Conservation (phyloP, 805 yeast genomes). For the Nakazawaea peltata region DNA sequence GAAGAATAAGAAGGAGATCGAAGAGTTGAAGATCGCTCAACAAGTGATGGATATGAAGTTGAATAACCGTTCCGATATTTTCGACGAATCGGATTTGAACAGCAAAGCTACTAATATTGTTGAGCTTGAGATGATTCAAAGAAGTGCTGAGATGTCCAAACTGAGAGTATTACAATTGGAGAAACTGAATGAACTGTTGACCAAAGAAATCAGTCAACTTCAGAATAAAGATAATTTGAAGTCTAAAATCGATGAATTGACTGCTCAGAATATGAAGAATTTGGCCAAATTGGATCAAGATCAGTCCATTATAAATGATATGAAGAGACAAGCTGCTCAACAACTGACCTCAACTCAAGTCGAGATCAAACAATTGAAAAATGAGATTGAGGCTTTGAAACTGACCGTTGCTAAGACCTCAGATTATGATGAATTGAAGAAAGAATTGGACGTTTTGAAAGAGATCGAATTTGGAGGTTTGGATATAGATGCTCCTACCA, state of each 20-base stretch:
- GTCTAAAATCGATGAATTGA: constrained; percentile 45
- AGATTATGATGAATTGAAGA: constrained; percentile 77
- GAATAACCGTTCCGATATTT: constrained; percentile 35
- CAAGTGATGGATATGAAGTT: constrained; percentile 59
- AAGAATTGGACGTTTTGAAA: constrained; percentile 64
- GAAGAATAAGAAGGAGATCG: constrained; percentile 45
- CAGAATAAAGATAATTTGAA: constrained; percentile 36
- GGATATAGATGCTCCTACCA: constrained; percentile 19
- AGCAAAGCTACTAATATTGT: constrained; percentile 30
- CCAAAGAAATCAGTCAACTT: constrained; percentile 52
- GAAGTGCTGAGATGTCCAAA: constrained; percentile 70
- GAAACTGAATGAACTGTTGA: constrained; percentile 66
- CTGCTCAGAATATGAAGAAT: constrained; percentile 60
- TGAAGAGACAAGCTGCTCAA: constrained; percentile 17
- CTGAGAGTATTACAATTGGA: constrained; percentile 64
- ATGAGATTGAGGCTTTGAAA: constrained; percentile 44
- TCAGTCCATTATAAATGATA: constrained; percentile 22
- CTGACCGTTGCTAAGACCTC: constrained; percentile 39
- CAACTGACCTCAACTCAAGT: constrained; percentile 31
- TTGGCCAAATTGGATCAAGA: constrained; percentile 50
- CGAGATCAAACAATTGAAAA: constrained; percentile 38
- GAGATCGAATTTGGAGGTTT: constrained; percentile 65
- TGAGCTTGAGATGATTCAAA: constrained; percentile 57
- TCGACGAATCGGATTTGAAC: constrained; percentile 22
- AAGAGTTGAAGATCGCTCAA: constrained; percentile 55